phyloP scores from a whole-genome alignment of 257 asterid genomes.

The Penstemon newberryi region DNA sequence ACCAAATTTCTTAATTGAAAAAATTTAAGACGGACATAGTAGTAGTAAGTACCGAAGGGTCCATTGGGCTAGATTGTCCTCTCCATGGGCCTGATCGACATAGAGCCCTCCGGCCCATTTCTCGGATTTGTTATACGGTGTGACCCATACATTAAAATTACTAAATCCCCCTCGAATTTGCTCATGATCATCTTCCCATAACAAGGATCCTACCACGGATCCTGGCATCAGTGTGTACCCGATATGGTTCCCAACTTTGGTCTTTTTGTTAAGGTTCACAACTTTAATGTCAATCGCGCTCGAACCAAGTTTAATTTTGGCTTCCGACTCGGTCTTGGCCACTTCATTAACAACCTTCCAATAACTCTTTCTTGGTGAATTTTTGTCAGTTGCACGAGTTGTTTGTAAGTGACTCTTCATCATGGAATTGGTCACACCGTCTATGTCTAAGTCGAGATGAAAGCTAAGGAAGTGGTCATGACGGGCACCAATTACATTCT shows the following conservation, averaged over 20 bases:
- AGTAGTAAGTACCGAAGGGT: slow-evolving; percentile 29
- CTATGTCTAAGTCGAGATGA: slow-evolving; percentile 58
- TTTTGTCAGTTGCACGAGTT: slow-evolving; percentile 7
- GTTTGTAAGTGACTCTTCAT: slow-evolving; percentile 43
- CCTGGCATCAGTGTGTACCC: slow-evolving; percentile 41
- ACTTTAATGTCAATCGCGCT: slow-evolving; percentile 29
- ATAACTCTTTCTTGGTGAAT: slow-evolving; percentile 49
- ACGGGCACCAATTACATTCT: slow-evolving; percentile 48
- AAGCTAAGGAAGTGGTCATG: slow-evolving; percentile 64
- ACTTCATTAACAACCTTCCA: slow-evolving; percentile 40
- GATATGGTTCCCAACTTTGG: slow-evolving; percentile 36
- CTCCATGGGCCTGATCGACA: slow-evolving; percentile 41
- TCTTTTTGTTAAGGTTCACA: slow-evolving; percentile 43
- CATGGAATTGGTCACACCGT: slow-evolving; percentile 54
- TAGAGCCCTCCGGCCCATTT: slow-evolving; percentile 41
- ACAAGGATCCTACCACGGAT: slow-evolving; percentile 22
- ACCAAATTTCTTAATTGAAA: too few species aligned
- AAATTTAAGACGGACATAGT: too few species aligned
- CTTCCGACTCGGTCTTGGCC: slow-evolving; percentile 44
- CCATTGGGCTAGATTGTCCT: slow-evolving; percentile 44
- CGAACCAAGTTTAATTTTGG: slow-evolving; percentile 29
- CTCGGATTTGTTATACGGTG: slow-evolving; percentile 44
- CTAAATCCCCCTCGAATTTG: slow-evolving; percentile 39
- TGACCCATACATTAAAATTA: slow-evolving; percentile 48
- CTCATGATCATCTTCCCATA: slow-evolving; percentile 27